Percentiles rank a stretch among this genome's conserved stretches.
These are phyloP conservation scores for Linum trigynum DNA, from an alignment of 345 rosid genomes.

Conservation along the genomic window DNA sequence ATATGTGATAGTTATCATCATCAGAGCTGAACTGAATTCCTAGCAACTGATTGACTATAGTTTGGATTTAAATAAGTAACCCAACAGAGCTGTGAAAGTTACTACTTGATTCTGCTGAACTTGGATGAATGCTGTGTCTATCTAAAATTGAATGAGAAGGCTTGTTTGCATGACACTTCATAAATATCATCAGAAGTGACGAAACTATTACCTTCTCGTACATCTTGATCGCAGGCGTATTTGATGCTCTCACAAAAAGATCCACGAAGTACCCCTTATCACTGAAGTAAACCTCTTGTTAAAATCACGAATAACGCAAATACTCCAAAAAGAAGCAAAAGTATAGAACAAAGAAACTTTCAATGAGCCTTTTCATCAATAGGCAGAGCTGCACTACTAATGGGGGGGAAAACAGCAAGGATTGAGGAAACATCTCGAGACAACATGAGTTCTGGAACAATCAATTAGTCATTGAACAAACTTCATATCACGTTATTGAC, in stretches of 20 bases:
- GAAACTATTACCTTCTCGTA: constrained; percentile 66
- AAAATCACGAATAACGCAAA: neutral
- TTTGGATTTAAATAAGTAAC: neutral
- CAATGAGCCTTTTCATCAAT: neutral
- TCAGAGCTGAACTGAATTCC: no score
- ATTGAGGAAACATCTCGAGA: neutral
- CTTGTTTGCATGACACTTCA: neutral
- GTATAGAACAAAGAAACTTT: neutral
- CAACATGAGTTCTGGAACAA: neutral
- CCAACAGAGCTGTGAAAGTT: neutral
- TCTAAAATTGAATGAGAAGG: neutral
- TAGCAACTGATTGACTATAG: no score
- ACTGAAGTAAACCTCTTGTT: constrained; percentile 29
- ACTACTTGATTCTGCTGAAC: neutral
- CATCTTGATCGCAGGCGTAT: constrained; percentile 93
- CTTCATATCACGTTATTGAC: neutral
- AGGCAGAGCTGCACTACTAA: neutral
- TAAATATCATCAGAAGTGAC: neutral
- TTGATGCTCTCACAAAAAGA: constrained; percentile 95
- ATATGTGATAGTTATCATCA: no score
- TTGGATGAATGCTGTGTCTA: neutral
- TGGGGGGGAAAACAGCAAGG: neutral
- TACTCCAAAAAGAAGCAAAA: neutral
- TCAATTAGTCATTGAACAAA: neutral
- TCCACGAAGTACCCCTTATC: constrained; percentile 92